Base-by-base conservation (phyloP, 208 protist species). In the Tritrichomonas foetus region DNA sequence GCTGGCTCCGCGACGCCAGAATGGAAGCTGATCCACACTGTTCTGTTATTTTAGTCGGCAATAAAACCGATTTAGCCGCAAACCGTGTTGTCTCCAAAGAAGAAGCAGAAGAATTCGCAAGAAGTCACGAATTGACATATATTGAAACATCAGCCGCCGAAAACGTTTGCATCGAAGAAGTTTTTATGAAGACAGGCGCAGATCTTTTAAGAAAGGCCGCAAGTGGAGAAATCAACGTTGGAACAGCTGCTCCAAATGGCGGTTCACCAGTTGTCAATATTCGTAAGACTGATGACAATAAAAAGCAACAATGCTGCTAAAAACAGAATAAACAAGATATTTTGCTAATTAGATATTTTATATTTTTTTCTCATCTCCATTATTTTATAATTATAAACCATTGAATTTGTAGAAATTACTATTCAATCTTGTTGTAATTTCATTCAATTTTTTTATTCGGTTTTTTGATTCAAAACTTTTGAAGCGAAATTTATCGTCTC, bases 101-200 rank as follows among this genome's bases (percentile, higher is more conserved):
- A 74, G 89, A 93, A 93, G 89, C 89, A 69, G 57, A 74, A 53
- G 89, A 93, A n/a, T 74, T 93, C 30, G 89, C 89, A 33, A 53
- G 78, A 53, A 89, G n/a, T 5, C 78, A 89, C 16, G 78, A 89
- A 89, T 33, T 89, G 9, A 20, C 44, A n/a, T 89, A 89, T 57
- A 57, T 89, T 39, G 78, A 89, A 89, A 89, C 78, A 89, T 89
- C 78, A 89, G 78, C 78, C 0, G 41, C 47, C 11, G 78, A 89
- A 20, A 89, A 89, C 36, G 39, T 11, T 27, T 39, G 27, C 78
- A 89, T 89, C 30, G 78, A 89, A 89, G 78, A 89, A 49, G 47
- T 47, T 25, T 89, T 89, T 50, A 89, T 89, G 41, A 53, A 57
- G 20, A 89, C 78, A 39, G 78, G 78, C 16, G 41, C 78, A 41